Percentiles rank a stretch among this genome's conserved stretches.
phyloP scores from a whole-genome alignment of 2,329 filamentous ascomycete genomes.

The Chrysosporium queenslandicum region DNA sequence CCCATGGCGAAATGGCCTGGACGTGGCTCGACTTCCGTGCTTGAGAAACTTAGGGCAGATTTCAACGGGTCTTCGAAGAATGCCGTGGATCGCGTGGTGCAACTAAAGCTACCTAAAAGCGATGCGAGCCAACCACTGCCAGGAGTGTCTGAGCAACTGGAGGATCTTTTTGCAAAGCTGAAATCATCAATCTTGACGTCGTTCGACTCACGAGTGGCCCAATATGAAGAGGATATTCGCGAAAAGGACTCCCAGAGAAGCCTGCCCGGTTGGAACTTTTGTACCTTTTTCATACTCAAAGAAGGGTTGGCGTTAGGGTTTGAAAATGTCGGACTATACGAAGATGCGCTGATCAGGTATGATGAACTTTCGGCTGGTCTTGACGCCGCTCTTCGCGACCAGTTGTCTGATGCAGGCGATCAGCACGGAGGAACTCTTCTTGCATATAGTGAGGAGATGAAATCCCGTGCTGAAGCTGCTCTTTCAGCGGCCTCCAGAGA shows the following conservation, averaged over 20 bases:
- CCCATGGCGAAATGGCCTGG: conserved; percentile 65
- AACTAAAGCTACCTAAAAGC: conserved; percentile 61
- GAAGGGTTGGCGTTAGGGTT: conserved; percentile 89
- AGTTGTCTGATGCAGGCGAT: conserved; percentile 50
- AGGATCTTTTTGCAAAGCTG: conserved; percentile 73
- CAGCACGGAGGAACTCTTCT: conserved; percentile 65
- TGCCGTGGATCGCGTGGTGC: conserved; percentile 65
- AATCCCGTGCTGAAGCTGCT: conserved; percentile 47
- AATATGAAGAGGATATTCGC: conserved; percentile 95
- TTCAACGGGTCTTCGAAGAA: conserved; percentile 73
- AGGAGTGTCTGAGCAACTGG: conserved; percentile 73
- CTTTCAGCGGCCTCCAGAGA: conserved; percentile 30
- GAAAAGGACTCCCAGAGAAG: conserved; percentile 81
- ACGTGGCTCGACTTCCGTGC: conserved; percentile 64
- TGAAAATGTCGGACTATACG: conserved; percentile 88
- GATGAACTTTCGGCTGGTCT: conserved; percentile 85
- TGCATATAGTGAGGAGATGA: conserved; percentile 62
- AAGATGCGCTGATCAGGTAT: conserved; percentile 89
- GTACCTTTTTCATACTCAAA: conserved; percentile 96
- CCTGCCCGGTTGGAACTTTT: conserved; percentile 96
- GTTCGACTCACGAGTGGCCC: conserved; percentile 79
- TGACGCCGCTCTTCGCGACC: conserved; percentile 70
- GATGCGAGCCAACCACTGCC: conserved; percentile 57
- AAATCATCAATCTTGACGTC: conserved; percentile 79
- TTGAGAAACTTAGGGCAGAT: conserved; percentile 83